Evolutionary conservation across 23 red algal genomes (phyloP), one percentile per base, ranked within the genome.

Genomic region (Gracilaria vermiculophylla): DNA sequence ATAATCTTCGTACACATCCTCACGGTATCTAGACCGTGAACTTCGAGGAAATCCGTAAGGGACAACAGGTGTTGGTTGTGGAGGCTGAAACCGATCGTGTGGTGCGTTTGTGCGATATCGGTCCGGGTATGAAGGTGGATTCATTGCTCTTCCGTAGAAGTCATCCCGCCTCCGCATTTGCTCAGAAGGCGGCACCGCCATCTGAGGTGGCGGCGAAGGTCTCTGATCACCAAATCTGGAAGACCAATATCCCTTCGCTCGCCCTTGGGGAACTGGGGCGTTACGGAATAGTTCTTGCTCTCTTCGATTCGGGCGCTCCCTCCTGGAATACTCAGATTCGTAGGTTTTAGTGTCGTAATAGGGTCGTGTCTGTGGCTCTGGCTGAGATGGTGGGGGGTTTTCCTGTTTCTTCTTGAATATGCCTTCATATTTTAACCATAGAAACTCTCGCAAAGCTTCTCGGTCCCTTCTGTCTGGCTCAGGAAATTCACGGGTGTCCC

Each of bases 401-500:
- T 45, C 3, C 72, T 77, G 57, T 37, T 79, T 57, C 69, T 60
- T 75, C 69, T 78, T 80, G 29, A 78, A 89, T 41, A 69, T 69
- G 20, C 85, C 85, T 41, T 89, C 85, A 77, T 89, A 89, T 35
- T 89, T 89, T 3, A 89, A 51, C 85, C 85, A 89, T 0, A 89
- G 66, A 80, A 89, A 89, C 85, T 89, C 57, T 14, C 58, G 71
- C 12, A 89, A 45, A 31, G 85, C 67, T 13, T 89, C 85, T 43
- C 65, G 37, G 72, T 61, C 71, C 28, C 62, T 75, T 77, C 73
- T 64, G 50, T 89, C 75, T 7, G 85, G 85, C 27, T 77, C 53
- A 33, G 85, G 85, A 35, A 89, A 75, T 51, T 89, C 67, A 20
- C 62, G 55, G 24, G n/a, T 44, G 39, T 89, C 58, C 85, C 85